These are phyloP conservation scores for Agaricus bisporus DNA, from an alignment of 768 basidiomycete genomes.

Conservation along the genomic window DNA sequence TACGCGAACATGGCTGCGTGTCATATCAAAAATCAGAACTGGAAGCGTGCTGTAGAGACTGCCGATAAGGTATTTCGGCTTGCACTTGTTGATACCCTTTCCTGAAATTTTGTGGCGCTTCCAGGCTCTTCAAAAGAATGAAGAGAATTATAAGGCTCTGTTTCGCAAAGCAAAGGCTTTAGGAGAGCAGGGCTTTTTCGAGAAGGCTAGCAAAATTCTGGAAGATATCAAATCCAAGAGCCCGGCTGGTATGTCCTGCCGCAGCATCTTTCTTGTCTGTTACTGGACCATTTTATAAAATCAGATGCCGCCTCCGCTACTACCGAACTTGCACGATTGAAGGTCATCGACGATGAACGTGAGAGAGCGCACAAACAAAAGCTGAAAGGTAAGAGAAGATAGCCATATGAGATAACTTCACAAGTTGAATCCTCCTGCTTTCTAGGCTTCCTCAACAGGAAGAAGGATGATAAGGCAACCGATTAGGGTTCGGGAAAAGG, in stretches of 20 bases:
- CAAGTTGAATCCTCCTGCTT: background rate
- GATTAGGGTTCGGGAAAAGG: slow-evolving; percentile 15
- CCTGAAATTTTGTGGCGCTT: background rate
- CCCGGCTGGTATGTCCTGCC: slow-evolving; percentile 40
- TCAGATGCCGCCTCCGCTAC: slow-evolving; percentile 53
- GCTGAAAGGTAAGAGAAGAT: slow-evolving; percentile 51
- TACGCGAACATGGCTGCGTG: slow-evolving; percentile 85
- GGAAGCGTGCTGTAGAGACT: slow-evolving; percentile 74
- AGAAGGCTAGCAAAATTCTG: slow-evolving; percentile 63
- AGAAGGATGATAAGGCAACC: slow-evolving; percentile 47
- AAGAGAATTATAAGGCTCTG: slow-evolving; percentile 70
- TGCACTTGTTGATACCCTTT: background rate
- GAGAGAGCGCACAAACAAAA: slow-evolving; percentile 63
- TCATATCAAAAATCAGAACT: slow-evolving; percentile 75
- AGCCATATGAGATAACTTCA: background rate
- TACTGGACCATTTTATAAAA: background rate
- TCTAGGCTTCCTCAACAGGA: slow-evolving; percentile 50
- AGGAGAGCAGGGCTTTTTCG: slow-evolving; percentile 70
- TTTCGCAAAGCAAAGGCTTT: slow-evolving; percentile 79
- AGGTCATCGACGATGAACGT: slow-evolving; percentile 58
- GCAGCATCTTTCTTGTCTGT: background rate
- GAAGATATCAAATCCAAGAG: slow-evolving; percentile 60
- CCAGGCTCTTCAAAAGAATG: slow-evolving; percentile 71
- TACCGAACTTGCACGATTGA: slow-evolving; percentile 59
- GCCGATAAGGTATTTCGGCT: slow-evolving; percentile 57